phyloP scores from a whole-genome alignment of 768 basidiomycete genomes.

The Tulasnella sp. region DNA sequence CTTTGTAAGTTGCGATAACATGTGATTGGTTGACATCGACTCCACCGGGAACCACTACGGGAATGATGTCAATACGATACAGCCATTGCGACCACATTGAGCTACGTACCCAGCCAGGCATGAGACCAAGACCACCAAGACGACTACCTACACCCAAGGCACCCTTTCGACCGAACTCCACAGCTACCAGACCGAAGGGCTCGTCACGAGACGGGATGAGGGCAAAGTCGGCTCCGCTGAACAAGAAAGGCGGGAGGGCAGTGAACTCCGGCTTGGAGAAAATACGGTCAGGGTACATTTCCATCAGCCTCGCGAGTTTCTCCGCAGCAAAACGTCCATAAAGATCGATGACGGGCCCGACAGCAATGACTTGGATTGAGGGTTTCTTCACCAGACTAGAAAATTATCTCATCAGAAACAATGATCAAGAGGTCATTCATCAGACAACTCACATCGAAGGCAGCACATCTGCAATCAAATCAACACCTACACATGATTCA shows the following conservation, averaged over 20 bases:
- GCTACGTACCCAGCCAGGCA: slow-evolving; percentile 88
- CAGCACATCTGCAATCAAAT: slow-evolving; percentile 93
- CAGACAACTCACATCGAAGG: slow-evolving; percentile 57
- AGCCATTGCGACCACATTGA: background rate
- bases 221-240: slow-evolving; percentile 92
- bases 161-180: slow-evolving; percentile 94
- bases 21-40: slow-evolving; percentile 82
- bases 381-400: slow-evolving; percentile 72
- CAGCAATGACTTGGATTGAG: slow-evolving; percentile 74
- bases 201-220: slow-evolving; percentile 93
- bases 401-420: slow-evolving; percentile 13
- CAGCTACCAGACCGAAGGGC: slow-evolving; percentile 90
- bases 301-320: slow-evolving; percentile 86
- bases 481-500: slow-evolving; percentile 42
- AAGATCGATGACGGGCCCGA: slow-evolving; percentile 90
- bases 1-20: slow-evolving; percentile 89
- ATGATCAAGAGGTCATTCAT: background rate
- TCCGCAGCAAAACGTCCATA: slow-evolving; percentile 94
- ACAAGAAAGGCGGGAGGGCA: slow-evolving; percentile 81
- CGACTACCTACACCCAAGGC: slow-evolving; percentile 92
- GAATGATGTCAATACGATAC: background rate
- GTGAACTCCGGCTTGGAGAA: slow-evolving; percentile 97
- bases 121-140: slow-evolving; percentile 86
- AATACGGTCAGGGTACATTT: slow-evolving; percentile 87
- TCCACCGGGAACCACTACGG: slow-evolving; percentile 92